Evolutionary conservation across 2,329 filamentous ascomycete genomes (phyloP).

Genomic region (Phyllosticta citribraziliensis): DNA sequence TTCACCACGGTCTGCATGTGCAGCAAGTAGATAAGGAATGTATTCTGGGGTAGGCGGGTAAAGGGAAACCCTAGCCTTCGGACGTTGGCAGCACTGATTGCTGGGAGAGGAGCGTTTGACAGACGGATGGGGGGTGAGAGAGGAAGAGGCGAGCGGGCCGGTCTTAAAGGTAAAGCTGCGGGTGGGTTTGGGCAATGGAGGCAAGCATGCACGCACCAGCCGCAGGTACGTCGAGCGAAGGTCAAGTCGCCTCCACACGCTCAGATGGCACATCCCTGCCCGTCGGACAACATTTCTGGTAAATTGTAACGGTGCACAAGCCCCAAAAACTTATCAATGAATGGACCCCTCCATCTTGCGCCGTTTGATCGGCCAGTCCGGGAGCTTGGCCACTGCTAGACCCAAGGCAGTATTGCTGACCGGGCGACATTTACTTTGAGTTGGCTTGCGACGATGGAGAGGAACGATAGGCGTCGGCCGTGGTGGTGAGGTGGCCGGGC

Average conservation of each 20-base stretch:
- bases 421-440: not conserved
- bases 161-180: slow-evolving; percentile 1
- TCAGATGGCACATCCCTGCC: not conserved
- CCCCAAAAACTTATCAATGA: not conserved
- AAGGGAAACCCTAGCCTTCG: not conserved
- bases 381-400: not conserved
- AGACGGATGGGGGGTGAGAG: not conserved
- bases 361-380: not conserved
- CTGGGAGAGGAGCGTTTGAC: not conserved
- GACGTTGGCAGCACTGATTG: not conserved
- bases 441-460: not conserved
- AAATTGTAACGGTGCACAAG: not conserved
- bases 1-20: slow-evolving; percentile 8
- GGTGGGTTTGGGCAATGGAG: not conserved
- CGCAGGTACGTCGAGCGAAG: not conserved
- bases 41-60: not conserved
- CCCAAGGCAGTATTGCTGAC: not conserved
- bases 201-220: not conserved
- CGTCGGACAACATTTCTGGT: not conserved
- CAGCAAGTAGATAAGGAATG: not conserved
- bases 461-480: not conserved
- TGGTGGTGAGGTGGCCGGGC: not conserved
- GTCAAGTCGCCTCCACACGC: not conserved
- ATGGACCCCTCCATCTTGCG: not conserved
- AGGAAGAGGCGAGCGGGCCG: not conserved